Conservation (phyloP, 352 stramenopile genomes). For the Phytopythium helicoides region DNA sequence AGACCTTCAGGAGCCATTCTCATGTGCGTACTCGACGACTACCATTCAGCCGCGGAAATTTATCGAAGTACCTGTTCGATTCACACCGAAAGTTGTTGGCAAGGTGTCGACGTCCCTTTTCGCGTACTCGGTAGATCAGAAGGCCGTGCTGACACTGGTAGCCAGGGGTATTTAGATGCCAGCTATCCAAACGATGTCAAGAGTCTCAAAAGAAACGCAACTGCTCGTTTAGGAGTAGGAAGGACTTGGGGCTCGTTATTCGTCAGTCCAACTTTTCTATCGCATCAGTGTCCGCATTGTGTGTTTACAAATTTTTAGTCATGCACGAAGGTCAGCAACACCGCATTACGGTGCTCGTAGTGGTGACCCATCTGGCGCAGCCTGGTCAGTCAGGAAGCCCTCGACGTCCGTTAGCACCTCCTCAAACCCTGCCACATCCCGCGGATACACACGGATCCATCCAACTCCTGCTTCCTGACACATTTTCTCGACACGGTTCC, state of each 20-base stretch:
- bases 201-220: too few relatives aligned
- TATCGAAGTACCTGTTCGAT: conserved; percentile 78
- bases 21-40: conserved; percentile 67
- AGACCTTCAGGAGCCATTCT: conserved; percentile 72
- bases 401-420: conserved; percentile 79
- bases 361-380: background rate
- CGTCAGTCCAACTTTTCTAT: too few relatives aligned
- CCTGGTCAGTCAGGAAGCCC: conserved; percentile 58
- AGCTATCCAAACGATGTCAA: too few relatives aligned
- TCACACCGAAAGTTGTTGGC: conserved; percentile 69
- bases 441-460: conserved; percentile 86
- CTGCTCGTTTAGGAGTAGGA: too few relatives aligned
- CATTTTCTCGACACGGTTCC: conserved; percentile 89
- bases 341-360: conserved; percentile 1
- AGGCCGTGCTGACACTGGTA: conserved; percentile 78
- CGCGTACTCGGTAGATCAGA: conserved; percentile 75
- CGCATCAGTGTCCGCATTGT: too few relatives aligned
- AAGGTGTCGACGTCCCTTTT: conserved; percentile 84
- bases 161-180: conserved; percentile 51
- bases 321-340: too few relatives aligned
- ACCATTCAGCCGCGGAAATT: conserved; percentile 84
- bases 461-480: conserved; percentile 78
- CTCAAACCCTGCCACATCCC: conserved; percentile 68
- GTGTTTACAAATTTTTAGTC: too few relatives aligned
- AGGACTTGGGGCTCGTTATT: too few relatives aligned